Percentiles rank a stretch among this genome's conserved stretches.
Evolutionary conservation across 2,329 filamentous ascomycete species (phyloP).

Genomic region (Colletotrichum phormii): DNA sequence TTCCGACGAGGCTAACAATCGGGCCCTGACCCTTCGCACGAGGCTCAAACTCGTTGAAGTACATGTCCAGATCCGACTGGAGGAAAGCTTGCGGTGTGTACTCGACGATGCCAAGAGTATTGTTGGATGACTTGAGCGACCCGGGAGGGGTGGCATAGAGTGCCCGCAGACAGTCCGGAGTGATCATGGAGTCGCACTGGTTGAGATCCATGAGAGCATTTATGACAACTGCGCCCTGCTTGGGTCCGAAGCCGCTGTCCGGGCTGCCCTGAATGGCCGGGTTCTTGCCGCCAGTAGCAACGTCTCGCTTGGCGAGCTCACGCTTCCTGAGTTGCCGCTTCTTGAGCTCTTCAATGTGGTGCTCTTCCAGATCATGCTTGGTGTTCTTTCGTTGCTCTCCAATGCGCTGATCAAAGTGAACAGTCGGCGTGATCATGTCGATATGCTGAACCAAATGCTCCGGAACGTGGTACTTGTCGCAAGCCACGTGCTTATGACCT

Average conservation of each 20-base stretch:
- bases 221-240: slow-evolving; percentile 44
- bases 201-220: slow-evolving; percentile 45
- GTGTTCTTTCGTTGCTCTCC: slow-evolving; percentile 41
- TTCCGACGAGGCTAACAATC: slow-evolving; percentile 58
- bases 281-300: slow-evolving; percentile 28
- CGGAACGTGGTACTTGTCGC: slow-evolving; percentile 55
- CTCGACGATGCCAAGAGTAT: slow-evolving; percentile 65
- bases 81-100: slow-evolving; percentile 63
- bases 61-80: slow-evolving; percentile 59
- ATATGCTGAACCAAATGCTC: slow-evolving; percentile 50
- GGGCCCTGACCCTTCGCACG: slow-evolving; percentile 58
- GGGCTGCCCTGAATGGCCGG: slow-evolving; percentile 45
- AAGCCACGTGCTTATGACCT: slow-evolving; percentile 51
- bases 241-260: slow-evolving; percentile 42
- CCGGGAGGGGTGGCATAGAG: slow-evolving; percentile 58
- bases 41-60: slow-evolving; percentile 57
- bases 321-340: slow-evolving; percentile 37
- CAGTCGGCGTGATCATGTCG: slow-evolving; percentile 55
- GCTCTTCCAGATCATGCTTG: slow-evolving; percentile 40
- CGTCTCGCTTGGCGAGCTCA: slow-evolving; percentile 36
- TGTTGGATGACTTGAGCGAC: slow-evolving; percentile 47
- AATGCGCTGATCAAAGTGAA: slow-evolving; percentile 50
- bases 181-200: slow-evolving; percentile 66
- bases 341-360: slow-evolving; percentile 41
- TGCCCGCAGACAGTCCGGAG: slow-evolving; percentile 65